A percentile compares a stretch with the other conserved stretches of the same genome.
These are phyloP conservation scores for Ustilago hordei DNA, from an alignment of 1,284 basidiomycete genomes.

Conservation along the genomic window DNA sequence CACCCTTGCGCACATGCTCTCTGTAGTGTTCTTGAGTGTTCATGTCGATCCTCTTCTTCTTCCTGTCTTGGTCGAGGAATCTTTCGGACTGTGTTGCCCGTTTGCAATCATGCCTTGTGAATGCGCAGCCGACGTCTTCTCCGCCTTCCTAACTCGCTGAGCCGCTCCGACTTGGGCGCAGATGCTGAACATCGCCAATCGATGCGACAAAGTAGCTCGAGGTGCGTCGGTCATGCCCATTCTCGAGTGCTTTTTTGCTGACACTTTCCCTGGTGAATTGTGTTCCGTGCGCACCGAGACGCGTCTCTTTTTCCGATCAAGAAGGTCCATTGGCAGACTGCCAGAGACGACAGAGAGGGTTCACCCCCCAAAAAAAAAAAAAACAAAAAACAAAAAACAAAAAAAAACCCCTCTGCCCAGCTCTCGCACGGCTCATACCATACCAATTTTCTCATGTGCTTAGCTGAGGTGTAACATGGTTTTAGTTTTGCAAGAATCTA, in stretches of 20 bases:
- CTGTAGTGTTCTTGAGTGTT: no score
- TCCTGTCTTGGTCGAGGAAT: not conserved
- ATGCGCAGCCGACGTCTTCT: conserved; percentile 4
- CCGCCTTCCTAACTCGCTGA: not conserved
- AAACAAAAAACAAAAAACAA: no score
- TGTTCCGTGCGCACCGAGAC: conserved; percentile 12
- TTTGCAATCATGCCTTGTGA: not conserved
- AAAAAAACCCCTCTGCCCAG: not conserved
- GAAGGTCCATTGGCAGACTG: not conserved
- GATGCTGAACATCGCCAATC: not conserved
- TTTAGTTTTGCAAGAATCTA: no score
- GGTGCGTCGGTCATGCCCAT: not conserved
- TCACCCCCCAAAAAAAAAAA: not conserved
- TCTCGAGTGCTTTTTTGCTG: conserved; percentile 1
- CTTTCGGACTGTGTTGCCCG: conserved; percentile 2
- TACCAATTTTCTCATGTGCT: not conserved
- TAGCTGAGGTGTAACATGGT: not conserved
- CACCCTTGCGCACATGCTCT: not conserved
- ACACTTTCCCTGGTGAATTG: not conserved
- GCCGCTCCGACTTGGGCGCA: not conserved
- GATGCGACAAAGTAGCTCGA: not conserved
- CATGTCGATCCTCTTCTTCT: not conserved
- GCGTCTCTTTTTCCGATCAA: conserved; percentile 11
- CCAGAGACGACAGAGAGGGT: not conserved
- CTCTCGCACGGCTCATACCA: conserved; percentile 7